phyloP scores from a whole-genome alignment of 768 basidiomycete species.

The Chlorophyllum brunneum region DNA sequence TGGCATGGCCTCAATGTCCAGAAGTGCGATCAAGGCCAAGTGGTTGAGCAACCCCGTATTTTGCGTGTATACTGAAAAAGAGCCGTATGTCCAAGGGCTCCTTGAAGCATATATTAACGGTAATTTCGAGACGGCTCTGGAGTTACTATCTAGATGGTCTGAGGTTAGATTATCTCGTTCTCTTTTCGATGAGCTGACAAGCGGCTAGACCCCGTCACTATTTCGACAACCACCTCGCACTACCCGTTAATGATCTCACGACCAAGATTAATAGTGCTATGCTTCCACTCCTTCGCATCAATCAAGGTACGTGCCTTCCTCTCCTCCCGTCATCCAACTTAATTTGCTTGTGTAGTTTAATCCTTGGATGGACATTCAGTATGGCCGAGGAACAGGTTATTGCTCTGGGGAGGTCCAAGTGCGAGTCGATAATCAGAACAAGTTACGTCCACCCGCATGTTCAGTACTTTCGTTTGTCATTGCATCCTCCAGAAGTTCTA shows the following conservation, averaged over 20 bases:
- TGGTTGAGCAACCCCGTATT: constrained; percentile 70
- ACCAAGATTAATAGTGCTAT: constrained; percentile 73
- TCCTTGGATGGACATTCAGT: constrained; percentile 74
- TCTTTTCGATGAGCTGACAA: neutral
- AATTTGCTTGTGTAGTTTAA: constrained; percentile 42
- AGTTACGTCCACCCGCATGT: constrained; percentile 47
- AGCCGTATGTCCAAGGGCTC: constrained; percentile 83
- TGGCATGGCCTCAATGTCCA: constrained; percentile 72
- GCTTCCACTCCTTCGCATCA: constrained; percentile 87
- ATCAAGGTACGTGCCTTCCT: constrained; percentile 35
- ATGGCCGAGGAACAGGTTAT: constrained; percentile 75
- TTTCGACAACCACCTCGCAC: constrained; percentile 72
- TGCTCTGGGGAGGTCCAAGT: constrained; percentile 74
- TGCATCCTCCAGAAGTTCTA: constrained; percentile 52
- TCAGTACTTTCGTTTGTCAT: neutral
- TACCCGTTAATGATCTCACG: constrained; percentile 63
- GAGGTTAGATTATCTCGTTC: constrained; percentile 30
- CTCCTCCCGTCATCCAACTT: no score
- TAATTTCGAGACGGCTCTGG: constrained; percentile 80
- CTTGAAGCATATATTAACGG: constrained; percentile 83
- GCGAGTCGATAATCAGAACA: constrained; percentile 86
- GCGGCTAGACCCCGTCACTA: constrained; percentile 62
- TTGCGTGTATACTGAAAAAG: constrained; percentile 76
- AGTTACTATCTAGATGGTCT: constrained; percentile 67
- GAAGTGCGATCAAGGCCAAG: constrained; percentile 64